phyloP scores from a whole-genome alignment of 2,329 filamentous ascomycete genomes.

The Penicillium capsulatum region DNA sequence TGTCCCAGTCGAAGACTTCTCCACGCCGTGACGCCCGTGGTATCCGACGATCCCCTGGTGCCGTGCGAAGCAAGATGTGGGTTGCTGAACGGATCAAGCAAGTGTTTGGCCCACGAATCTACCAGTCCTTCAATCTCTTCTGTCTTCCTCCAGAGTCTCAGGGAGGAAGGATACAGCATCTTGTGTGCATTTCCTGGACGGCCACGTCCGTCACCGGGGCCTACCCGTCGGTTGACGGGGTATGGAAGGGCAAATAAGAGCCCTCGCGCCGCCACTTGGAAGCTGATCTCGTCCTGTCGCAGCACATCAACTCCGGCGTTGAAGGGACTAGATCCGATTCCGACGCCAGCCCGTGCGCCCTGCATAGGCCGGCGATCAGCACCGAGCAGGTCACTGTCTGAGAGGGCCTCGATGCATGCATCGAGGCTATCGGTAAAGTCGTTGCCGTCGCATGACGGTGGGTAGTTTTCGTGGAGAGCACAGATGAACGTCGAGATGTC shows the following conservation, averaged over 20 bases:
- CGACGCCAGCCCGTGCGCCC: constrained; percentile 48
- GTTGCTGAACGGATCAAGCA: constrained; percentile 32
- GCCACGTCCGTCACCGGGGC: constrained; percentile 33
- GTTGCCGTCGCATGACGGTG: constrained; percentile 67
- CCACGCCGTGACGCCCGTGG: constrained; percentile 38
- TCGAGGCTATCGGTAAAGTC: constrained; percentile 74
- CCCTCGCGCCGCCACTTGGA: constrained; percentile 84
- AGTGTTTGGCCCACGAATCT: constrained; percentile 37
- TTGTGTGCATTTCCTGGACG: constrained; percentile 62
- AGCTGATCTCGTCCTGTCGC: constrained; percentile 89
- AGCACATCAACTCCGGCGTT: constrained; percentile 57
- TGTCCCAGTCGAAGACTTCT: constrained; percentile 19
- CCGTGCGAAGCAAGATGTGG: constrained; percentile 41
- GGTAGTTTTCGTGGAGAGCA: constrained; percentile 89
- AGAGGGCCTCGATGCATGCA: constrained; percentile 80
- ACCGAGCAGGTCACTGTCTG: constrained; percentile 79
- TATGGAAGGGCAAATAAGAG: constrained; percentile 78
- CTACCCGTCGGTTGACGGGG: constrained; percentile 66
- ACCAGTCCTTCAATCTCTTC: constrained; percentile 76
- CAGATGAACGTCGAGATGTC: constrained; percentile 87
- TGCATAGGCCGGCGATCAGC: constrained; percentile 50
- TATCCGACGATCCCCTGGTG: constrained; percentile 1
- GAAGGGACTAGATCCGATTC: constrained; percentile 54
- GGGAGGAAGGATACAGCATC: constrained; percentile 86
- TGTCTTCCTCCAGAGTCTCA: constrained; percentile 76